Evolutionary conservation across 2,329 filamentous ascomycete species (phyloP), one percentile per base, ranked within the genome.

Genomic region (Tolypocladium pustulatum): DNA sequence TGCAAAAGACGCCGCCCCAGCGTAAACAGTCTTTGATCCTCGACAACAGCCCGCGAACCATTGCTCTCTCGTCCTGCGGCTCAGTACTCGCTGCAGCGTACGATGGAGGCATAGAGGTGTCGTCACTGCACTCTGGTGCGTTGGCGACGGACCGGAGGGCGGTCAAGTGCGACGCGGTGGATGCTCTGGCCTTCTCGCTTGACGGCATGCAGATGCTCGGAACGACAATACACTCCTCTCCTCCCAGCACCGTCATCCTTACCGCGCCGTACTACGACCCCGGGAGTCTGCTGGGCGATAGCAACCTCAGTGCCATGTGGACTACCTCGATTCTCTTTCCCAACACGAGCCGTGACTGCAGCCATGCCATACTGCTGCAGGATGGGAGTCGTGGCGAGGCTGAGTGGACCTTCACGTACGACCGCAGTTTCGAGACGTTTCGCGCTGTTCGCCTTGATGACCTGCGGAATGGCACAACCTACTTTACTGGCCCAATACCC

Each of bases 91-190:
- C 91, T 30, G 88, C 90, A 20, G 91, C 91, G 9, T 95, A 92
- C 71, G 86, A 91, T 67, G 89, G 89, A 58, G 90, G 89, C n/a
- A 92, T 96, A 62, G 91, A 96, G 71, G 89, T 96, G 0, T 86
- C 89, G 34, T 89, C 90, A 6, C 76, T 96, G 43, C 83, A 83
- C 54, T 78, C 86, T 2, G 82, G 79, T 57, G 84, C 83, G 32
- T 67, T 87, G 34, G 72, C 82, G 15, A 88, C 83, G 0, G 87
- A 91, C 64, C 81, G 87, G 65, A 81, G 90, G 64, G 83, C 89
- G 13, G 89, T 93, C 59, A 90, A 91, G 67, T 93, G 89, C 67
- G 86, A 89, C 67, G 82, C 81, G 1, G 87, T 92, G 5, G 89
- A 93, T 67, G 78, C 84, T 3, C 73, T 94, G 54, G 80, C 84